phyloP scores from a whole-genome alignment of 2,329 filamentous ascomycete genomes.

The Malbranchea cinnamomea region DNA sequence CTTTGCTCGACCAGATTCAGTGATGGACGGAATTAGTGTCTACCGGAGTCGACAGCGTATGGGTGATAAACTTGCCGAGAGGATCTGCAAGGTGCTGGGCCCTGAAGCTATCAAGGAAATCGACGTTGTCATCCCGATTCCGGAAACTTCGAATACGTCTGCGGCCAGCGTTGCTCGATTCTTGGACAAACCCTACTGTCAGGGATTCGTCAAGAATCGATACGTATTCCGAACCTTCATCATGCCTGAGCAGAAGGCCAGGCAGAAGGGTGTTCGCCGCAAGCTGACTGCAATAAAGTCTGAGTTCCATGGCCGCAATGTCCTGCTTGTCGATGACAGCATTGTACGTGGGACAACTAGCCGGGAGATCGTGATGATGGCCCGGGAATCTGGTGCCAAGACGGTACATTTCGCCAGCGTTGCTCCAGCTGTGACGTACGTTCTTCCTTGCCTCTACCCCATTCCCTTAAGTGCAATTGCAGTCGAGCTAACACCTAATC shows the following conservation, averaged over 20 bases:
- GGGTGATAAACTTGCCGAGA: constrained; percentile 66
- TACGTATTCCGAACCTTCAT: constrained; percentile 84
- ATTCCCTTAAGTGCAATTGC: neutral
- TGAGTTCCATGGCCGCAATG: constrained; percentile 67
- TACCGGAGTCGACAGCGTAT: constrained; percentile 73
- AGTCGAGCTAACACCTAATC: neutral
- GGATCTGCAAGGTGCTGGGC: constrained; percentile 52
- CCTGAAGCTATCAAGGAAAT: constrained; percentile 58
- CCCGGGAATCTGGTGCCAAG: constrained; percentile 64
- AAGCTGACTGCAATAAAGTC: constrained; percentile 78
- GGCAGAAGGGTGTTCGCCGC: constrained; percentile 73
- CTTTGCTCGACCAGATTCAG: constrained; percentile 66
- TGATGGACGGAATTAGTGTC: constrained; percentile 79
- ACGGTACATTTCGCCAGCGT: constrained; percentile 75
- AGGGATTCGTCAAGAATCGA: constrained; percentile 78
- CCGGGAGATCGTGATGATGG: constrained; percentile 69
- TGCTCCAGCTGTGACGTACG: constrained; percentile 58
- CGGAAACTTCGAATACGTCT: constrained; percentile 69
- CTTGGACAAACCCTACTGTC: constrained; percentile 61
- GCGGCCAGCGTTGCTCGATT: constrained; percentile 61
- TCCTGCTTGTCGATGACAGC: constrained; percentile 77
- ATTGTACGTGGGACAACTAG: constrained; percentile 79
- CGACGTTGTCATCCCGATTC: constrained; percentile 67
- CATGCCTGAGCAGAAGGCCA: constrained; percentile 64
- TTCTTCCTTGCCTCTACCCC: constrained; percentile 1